Evolutionary conservation across 331 rosid genomes (phyloP), one percentile per base, ranked within the genome.

Genomic region (Cydonia oblonga): DNA sequence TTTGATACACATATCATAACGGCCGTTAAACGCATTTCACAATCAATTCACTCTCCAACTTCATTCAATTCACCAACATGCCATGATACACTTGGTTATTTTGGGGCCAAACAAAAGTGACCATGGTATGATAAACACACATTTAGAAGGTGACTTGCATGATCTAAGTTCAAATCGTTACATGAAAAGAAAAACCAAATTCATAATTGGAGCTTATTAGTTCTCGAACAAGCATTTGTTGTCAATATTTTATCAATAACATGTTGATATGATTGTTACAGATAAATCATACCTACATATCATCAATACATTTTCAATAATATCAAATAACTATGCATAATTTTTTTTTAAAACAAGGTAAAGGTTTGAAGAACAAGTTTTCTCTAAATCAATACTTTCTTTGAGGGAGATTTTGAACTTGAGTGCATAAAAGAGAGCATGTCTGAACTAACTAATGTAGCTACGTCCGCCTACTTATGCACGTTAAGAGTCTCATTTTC

Each of bases 221-320:
- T 46, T 46, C 15, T 6, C 2, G 0, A 1, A 6, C 1, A 46
- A 5, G 53, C 9, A 46, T 46, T 15, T 2, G n/a, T 46, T 46
- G n/a, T 6, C 20, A 15, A 2, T 46, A 2, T 2, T 2, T 44
- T 0, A 14, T 44, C 5, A 44, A 44, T 14, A 44, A 44, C 5
- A 44, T 2, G 5, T 44, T 0, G 52, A 44, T 14, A 44, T 14
- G 7, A 44, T 14, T 44, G 52, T 44, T 2, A 2, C 4, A 44
- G 18, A 13, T 1, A 44, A 44, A 44, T 44, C 19, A 14, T 44
- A 5, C 19, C 5, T 44, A 44, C 7, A 44, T 44, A 44, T 44
- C 2, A 44, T 14, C 0, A 1, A 0, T 44, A 44, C 0, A 1
- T 5, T 44, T 44, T 13, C 7, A 2, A 0, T 0, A 42, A 44